These are phyloP conservation scores for Cyanidiococcus yangmingshanensis DNA, from an alignment of 23 red algal genomes.

Conservation along the genomic window DNA sequence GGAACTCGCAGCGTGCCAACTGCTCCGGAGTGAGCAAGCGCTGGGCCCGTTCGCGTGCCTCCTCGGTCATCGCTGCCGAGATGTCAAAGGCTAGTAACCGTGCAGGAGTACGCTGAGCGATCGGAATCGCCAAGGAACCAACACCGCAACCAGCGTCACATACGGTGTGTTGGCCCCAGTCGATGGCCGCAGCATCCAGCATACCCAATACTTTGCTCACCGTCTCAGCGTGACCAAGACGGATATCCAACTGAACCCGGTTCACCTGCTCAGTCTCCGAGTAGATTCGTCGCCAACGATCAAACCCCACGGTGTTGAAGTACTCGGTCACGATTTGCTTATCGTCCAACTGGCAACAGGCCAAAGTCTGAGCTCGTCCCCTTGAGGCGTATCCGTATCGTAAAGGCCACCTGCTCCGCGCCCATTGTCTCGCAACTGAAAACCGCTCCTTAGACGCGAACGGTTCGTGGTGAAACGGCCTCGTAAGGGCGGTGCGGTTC, in stretches of 20 bases:
- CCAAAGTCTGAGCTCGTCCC: no score
- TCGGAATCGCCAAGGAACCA: slow-evolving; percentile 74
- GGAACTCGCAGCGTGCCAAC: slow-evolving; percentile 35
- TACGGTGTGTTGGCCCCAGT: slow-evolving; percentile 29
- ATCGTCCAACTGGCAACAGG: slow-evolving; percentile 33
- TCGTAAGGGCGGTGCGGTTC: no score
- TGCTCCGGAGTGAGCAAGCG: slow-evolving; percentile 24
- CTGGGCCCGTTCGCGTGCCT: slow-evolving; percentile 43
- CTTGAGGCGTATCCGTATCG: no score
- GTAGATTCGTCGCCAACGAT: slow-evolving; percentile 95
- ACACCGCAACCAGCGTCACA: slow-evolving; percentile 96
- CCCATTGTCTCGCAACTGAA: no score
- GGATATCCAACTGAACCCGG: slow-evolving; percentile 85
- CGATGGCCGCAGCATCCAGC: slow-evolving; percentile 63
- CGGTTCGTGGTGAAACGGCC: no score
- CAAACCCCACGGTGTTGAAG: slow-evolving; percentile 93
- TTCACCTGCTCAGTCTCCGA: slow-evolving; percentile 77
- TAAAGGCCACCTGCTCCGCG: no score
- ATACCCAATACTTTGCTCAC: slow-evolving; percentile 53
- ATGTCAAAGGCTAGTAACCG: slow-evolving; percentile 71
- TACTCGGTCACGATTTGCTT: slow-evolving; percentile 79
- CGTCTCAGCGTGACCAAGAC: slow-evolving; percentile 71
- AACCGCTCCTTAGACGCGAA: no score
- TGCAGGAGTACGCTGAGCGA: slow-evolving; percentile 43
- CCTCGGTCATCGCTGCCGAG: slow-evolving; percentile 60